A percentile compares a stretch with the other conserved stretches of the same genome.
These are phyloP conservation scores for Leptographium lundbergii DNA, from an alignment of 2,329 filamentous ascomycete genomes.

Conservation along the genomic window DNA sequence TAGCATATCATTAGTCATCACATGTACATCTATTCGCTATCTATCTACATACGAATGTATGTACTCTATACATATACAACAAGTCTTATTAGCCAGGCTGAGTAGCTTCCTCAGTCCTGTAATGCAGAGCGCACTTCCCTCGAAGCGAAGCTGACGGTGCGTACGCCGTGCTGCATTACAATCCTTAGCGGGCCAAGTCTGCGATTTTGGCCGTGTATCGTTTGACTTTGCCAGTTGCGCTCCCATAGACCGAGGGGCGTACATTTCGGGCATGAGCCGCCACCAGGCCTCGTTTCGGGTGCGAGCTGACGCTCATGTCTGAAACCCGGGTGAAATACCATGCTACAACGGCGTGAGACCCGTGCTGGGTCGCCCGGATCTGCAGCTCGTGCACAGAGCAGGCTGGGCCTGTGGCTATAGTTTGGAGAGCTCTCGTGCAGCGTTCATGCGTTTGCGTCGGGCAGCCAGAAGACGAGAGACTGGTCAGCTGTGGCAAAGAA, in stretches of 20 bases:
- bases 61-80: not conserved
- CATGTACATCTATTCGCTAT: not conserved
- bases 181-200: not conserved
- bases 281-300: too few species aligned
- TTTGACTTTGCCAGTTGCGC: too few species aligned
- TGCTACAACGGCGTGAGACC: not conserved
- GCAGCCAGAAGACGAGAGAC: constrained; percentile 68
- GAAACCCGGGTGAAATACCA: not conserved
- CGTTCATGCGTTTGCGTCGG: constrained; percentile 44
- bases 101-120: not conserved
- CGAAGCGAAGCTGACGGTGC: not conserved
- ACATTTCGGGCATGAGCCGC: not conserved
- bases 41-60: not conserved
- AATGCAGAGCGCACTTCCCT: not conserved
- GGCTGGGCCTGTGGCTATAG: not conserved
- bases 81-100: not conserved
- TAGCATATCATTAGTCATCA: not conserved
- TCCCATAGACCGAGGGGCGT: not conserved
- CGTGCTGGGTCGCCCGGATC: not conserved
- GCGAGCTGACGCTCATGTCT: too few species aligned
- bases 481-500: constrained; percentile 83
- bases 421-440: not conserved
- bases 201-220: not conserved
- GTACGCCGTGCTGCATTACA: not conserved
- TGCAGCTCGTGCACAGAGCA: not conserved